Evolutionary conservation across 2,329 filamentous ascomycete genomes (phyloP), one percentile per base, ranked within the genome.

Genomic region (Fusarium siculi): DNA sequence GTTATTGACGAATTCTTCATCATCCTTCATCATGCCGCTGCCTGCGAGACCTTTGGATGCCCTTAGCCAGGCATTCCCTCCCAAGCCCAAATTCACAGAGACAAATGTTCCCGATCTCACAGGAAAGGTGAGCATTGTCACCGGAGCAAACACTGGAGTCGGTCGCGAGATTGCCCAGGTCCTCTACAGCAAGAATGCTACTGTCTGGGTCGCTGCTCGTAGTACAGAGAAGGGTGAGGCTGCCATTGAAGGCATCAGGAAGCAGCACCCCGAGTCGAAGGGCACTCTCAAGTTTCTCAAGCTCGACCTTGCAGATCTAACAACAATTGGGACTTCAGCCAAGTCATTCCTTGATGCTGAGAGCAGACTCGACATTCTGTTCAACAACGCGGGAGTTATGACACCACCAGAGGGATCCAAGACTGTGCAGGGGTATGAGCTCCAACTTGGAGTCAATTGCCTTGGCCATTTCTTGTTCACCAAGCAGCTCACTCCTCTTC

Each of bases 61-160:
- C 42, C 46, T 77, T 19, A 66, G 63, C 39, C 75, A 78, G 57
- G 67, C 64, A 4, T 77, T 76, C 16, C 77, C 77, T 9, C 69
- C 74, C 3, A 76, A 72, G 32, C 77, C 77, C 14, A 49, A 62
- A 30, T 77, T 77, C 55, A 78, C 71, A 4, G 77, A 79, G 43
- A 30, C 95, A 79, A 93, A 97, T 77, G 87, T 97, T 32, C 93
- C 94, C 0, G 77, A 79, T 44, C 76, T 78, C 36, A 73, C 72
- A 8, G 70, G 63, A 23, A 77, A 75, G 92, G 91, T 93, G 39
- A 85, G 83, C 79, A 83, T 91, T 66, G 84, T 91, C 21, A 91
- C 81, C 2, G 81, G 81, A 42, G 78, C 80, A 61, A 82, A 83
- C 72, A 79, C 80, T 1, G 81, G 81, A 81, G 82, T 89, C 11